Conservation (phyloP, 352 stramenopile species). For the Hyphochytrium catenoides region DNA sequence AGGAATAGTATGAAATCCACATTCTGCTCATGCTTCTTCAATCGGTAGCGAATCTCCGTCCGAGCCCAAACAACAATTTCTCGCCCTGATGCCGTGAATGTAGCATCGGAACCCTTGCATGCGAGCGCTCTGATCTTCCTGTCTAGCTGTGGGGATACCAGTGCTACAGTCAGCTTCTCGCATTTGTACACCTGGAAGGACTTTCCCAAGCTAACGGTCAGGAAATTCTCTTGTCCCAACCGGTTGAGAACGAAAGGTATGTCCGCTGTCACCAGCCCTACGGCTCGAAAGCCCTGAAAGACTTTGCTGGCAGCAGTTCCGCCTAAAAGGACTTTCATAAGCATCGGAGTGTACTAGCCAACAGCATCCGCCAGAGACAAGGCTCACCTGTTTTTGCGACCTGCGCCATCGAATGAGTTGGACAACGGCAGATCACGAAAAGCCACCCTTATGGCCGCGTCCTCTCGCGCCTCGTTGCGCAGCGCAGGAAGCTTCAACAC, state of each 20-base stretch:
- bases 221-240: constrained; percentile 62
- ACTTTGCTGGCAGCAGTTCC: too few relatives aligned
- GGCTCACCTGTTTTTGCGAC: too few relatives aligned
- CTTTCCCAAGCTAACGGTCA: constrained; percentile 59
- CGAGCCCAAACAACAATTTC: constrained; percentile 15
- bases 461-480: too few relatives aligned
- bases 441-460: too few relatives aligned
- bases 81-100: constrained; percentile 38
- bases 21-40: not conserved
- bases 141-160: constrained; percentile 45
- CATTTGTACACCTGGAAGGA: constrained; percentile 72
- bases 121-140: constrained; percentile 42
- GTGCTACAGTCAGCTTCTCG: constrained; percentile 54
- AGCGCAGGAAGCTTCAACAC: too few relatives aligned
- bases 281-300: constrained; percentile 64
- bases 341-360: too few relatives aligned
- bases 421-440: too few relatives aligned
- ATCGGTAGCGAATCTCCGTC: not conserved
- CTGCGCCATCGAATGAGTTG: too few relatives aligned
- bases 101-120: too few relatives aligned
- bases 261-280: constrained; percentile 60
- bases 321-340: too few relatives aligned
- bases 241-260: constrained; percentile 59
- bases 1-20: constrained; percentile 4
- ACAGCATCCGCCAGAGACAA: too few relatives aligned